Base-by-base conservation (phyloP, 2,329 filamentous ascomycete genomes). In the Apiospora aurea region DNA sequence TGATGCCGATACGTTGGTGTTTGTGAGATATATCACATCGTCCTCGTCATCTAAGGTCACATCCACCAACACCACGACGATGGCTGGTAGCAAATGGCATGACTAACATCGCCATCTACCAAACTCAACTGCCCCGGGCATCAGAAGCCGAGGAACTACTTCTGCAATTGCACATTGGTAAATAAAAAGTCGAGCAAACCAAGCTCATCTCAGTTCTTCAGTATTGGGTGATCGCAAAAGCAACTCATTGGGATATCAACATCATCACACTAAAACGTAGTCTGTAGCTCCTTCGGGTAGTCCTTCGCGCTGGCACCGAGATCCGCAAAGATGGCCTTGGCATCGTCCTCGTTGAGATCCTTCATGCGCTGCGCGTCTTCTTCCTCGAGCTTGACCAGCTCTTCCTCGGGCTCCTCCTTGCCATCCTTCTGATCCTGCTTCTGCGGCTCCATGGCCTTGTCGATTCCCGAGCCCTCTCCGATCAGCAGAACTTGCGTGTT, bases 401-500 rank as follows among this genome's bases (percentile, higher is more conserved):
- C 92, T 74, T 94, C 90, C n/a, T 86, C 83, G 0, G 92, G 91
- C 2, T 90, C 88, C 74, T 91, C 88, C 76, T 92, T 90, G 21
- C 85, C 85, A 7, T 88, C 84, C 76, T 91, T 84, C 64, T 89
- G 82, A 74, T 91, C 90, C 29, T 86, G 83, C 4, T 86, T 85
- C 38, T 87, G 83, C 11, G 84, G 83, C 76, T 91, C 86, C 0
- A 89, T 82, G 0, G 90, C 91, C 73, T 88, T 89, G 4, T 86
- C 83, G 8, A 89, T 77, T 2, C 88, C 88, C 0, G 88, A 83
- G 0, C 87, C 87, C 76, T 94, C 90, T 8, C 95, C 94, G 64
- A 97, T 91, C 71, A 97, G 86, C 13, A 97, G 83, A 70, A 97
- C 87, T 78, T 97, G 94, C 0, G 92, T 89, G 75, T 94, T 93